Percentiles rank a stretch among this genome's conserved stretches.
These are phyloP conservation scores for Ascochyta clinopodiicola DNA, from an alignment of 2,329 filamentous ascomycete genomes.

Conservation along the genomic window DNA sequence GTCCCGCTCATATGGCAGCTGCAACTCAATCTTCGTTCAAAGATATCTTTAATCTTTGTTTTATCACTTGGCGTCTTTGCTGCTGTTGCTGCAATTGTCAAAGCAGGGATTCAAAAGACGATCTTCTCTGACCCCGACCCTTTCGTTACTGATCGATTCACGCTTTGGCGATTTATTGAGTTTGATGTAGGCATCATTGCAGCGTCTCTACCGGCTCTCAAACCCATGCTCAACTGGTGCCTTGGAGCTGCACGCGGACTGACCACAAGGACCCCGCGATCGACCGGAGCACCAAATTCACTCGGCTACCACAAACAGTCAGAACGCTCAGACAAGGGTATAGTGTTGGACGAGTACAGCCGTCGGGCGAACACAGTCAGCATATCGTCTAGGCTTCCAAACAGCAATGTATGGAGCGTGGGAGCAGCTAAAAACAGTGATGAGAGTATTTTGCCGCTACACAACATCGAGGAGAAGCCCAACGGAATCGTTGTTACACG, in stretches of 20 bases:
- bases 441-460: slow-evolving; percentile 8
- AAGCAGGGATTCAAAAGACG: slow-evolving; percentile 48
- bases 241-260: slow-evolving; percentile 33
- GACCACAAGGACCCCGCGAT: neutral
- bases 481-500: slow-evolving; percentile 1
- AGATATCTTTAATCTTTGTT: slow-evolving; percentile 46
- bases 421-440: neutral
- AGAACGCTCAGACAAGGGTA: slow-evolving; percentile 1
- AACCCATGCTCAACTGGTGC: slow-evolving; percentile 34
- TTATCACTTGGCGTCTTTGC: slow-evolving; percentile 52
- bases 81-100: slow-evolving; percentile 53
- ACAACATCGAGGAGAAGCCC: neutral
- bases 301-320: slow-evolving; percentile 11
- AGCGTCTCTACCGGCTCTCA: slow-evolving; percentile 51
- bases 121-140: slow-evolving; percentile 47
- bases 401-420: neutral
- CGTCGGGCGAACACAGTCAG: neutral
- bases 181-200: slow-evolving; percentile 55
- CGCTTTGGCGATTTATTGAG: slow-evolving; percentile 56
- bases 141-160: slow-evolving; percentile 49
- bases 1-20: slow-evolving; percentile 54
- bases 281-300: neutral
- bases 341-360: neutral
- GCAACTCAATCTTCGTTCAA: slow-evolving; percentile 53
- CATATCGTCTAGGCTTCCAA: neutral